These are phyloP conservation scores for Xylaria cubensis DNA, from an alignment of 495 filamentous ascomycete species.

Conservation along the genomic window DNA sequence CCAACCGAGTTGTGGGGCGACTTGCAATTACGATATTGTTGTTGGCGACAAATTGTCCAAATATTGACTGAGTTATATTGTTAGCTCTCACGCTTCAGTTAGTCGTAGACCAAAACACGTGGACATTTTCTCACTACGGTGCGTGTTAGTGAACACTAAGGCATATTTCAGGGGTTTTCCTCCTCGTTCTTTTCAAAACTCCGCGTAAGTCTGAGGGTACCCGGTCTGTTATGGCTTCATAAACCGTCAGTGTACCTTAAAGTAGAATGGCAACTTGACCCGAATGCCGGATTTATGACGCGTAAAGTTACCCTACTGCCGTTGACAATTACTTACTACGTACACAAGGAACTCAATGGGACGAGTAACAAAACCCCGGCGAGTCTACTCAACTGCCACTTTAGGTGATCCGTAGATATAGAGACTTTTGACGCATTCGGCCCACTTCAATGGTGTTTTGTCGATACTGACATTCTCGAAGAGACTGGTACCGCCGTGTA, in stretches of 20 bases:
- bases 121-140: background rate
- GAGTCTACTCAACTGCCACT: background rate
- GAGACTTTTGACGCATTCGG: background rate
- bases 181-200: background rate
- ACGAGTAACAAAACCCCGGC: background rate
- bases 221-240: background rate
- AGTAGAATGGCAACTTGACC: background rate
- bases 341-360: background rate
- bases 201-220: background rate
- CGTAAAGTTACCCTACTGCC: no score
- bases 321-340: background rate
- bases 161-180: background rate
- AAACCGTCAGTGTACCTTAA: slow-evolving; percentile 3
- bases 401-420: background rate
- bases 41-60: background rate
- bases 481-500: background rate
- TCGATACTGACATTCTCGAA: background rate
- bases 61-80: background rate
- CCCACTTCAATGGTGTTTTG: background rate
- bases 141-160: background rate
- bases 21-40: background rate
- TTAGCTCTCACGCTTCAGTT: background rate
- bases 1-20: slow-evolving; percentile 3
- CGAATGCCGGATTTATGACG: background rate
- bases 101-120: background rate